Evolutionary conservation across 2,329 filamentous ascomycete genomes (phyloP).

Genomic region (Apiospora rasikravindrae): DNA sequence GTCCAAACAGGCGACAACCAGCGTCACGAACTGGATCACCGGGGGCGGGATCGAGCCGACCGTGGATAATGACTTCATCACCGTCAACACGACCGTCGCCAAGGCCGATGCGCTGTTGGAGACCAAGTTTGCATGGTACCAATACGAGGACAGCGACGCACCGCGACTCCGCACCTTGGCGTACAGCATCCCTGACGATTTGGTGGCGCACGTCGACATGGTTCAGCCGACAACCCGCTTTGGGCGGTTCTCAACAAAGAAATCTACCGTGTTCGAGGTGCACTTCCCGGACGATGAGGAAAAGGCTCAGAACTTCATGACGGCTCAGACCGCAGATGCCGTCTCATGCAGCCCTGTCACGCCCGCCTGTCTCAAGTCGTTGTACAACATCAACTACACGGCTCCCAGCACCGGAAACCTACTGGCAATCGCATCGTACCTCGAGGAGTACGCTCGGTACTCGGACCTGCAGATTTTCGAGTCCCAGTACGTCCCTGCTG

Average conservation of each 20-base stretch:
- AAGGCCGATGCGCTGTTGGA: conserved; percentile 61
- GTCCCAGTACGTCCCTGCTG: conserved; percentile 58
- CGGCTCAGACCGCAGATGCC: background rate
- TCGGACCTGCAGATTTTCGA: conserved; percentile 50
- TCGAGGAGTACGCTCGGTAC: conserved; percentile 42
- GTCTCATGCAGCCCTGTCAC: conserved; percentile 41
- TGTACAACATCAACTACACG: conserved; percentile 54
- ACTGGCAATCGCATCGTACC: conserved; percentile 49
- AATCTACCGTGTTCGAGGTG: conserved; percentile 41
- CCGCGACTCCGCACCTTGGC: conserved; percentile 54
- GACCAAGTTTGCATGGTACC: conserved; percentile 63
- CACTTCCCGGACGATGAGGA: conserved; percentile 24
- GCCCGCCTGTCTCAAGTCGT: conserved; percentile 52
- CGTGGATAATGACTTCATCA: conserved; percentile 62
- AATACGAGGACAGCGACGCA: conserved; percentile 46
- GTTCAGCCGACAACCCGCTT: conserved; percentile 72
- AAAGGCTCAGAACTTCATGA: background rate
- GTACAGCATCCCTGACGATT: conserved; percentile 65
- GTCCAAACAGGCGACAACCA: conserved; percentile 46
- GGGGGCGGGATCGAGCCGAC: conserved; percentile 51
- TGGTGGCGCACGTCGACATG: conserved; percentile 62
- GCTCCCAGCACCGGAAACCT: conserved; percentile 43
- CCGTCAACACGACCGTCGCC: conserved; percentile 56
- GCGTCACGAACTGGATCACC: conserved; percentile 23
- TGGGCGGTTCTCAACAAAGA: conserved; percentile 52